These are phyloP conservation scores for Dipodascopsis uninucleata DNA, from an alignment of 805 yeast genomes.

Conservation along the genomic window DNA sequence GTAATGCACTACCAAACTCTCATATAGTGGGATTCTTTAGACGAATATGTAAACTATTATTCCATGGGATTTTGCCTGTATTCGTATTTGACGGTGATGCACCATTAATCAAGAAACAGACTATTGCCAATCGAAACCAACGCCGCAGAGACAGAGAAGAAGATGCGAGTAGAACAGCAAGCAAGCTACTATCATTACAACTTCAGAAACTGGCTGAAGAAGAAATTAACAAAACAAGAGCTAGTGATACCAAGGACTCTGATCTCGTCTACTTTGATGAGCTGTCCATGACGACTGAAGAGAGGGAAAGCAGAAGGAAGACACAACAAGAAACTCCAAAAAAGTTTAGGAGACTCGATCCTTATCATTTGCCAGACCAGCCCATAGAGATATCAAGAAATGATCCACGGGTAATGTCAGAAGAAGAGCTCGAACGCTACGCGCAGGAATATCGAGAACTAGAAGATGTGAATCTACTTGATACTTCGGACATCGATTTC, in stretches of 20 bases:
- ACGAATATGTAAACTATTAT: slow-evolving; percentile 83
- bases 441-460: slow-evolving; percentile 55
- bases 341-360: slow-evolving; percentile 60
- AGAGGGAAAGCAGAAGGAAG: slow-evolving; percentile 10
- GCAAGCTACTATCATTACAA: slow-evolving; percentile 72
- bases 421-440: slow-evolving; percentile 63
- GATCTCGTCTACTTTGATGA: slow-evolving; percentile 21
- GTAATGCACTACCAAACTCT: slow-evolving; percentile 69
- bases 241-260: slow-evolving; percentile 4
- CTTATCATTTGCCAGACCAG: slow-evolving; percentile 76
- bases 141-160: slow-evolving; percentile 71
- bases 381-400: slow-evolving; percentile 38
- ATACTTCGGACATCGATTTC: slow-evolving; percentile 64
- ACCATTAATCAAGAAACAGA: slow-evolving; percentile 73
- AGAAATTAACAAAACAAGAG: slow-evolving; percentile 14
- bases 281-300: slow-evolving; percentile 15
- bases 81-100: slow-evolving; percentile 97
- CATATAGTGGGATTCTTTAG: slow-evolving; percentile 96
- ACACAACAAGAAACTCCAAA: slow-evolving; percentile 12
- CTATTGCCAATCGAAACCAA: slow-evolving; percentile 68
- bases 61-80: slow-evolving; percentile 81
- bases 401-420: slow-evolving; percentile 73
- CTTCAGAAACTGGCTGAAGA: slow-evolving; percentile 55
- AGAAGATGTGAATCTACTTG: slow-evolving; percentile 43
- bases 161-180: slow-evolving; percentile 70